phyloP scores from a whole-genome alignment of 768 basidiomycete species.

The Pisolithus albus region DNA sequence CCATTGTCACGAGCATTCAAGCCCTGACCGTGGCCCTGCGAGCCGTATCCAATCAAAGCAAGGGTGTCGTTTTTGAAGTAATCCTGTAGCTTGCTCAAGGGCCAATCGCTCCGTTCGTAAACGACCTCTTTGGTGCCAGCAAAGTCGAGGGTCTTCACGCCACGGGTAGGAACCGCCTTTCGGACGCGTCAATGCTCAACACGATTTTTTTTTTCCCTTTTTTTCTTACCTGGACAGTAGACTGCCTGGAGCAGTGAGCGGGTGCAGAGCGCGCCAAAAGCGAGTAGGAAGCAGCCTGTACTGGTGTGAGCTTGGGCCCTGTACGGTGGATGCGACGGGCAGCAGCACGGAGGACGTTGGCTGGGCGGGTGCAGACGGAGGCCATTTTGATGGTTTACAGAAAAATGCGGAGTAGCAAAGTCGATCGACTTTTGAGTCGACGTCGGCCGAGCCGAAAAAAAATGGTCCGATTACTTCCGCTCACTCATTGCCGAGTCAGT shows the following conservation, averaged over 20 bases:
- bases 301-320: conserved; percentile 34
- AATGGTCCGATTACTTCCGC: neutral
- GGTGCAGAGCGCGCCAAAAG: conserved; percentile 45
- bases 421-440: neutral
- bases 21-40: conserved; percentile 97
- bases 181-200: conserved; percentile 1
- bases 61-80: conserved; percentile 99
- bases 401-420: conserved; percentile 1
- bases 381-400: conserved; percentile 40
- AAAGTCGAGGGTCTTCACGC: conserved; percentile 94
- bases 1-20: conserved; percentile 99
- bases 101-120: conserved; percentile 97
- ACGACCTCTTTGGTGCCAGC: conserved; percentile 90
- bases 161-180: conserved; percentile 53
- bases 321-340: conserved; percentile 60
- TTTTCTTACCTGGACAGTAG: conserved; percentile 31
- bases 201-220: neutral
- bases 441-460: neutral
- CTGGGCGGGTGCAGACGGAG: conserved; percentile 58
- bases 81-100: conserved; percentile 93
- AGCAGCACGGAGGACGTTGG: conserved; percentile 56
- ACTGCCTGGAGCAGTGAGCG: conserved; percentile 17
- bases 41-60: conserved; percentile 98
- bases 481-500: neutral
- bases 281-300: conserved; percentile 61